Evolutionary conservation across 345 rosid genomes (phyloP).

Genomic region (Eucalyptus pauciflora): DNA sequence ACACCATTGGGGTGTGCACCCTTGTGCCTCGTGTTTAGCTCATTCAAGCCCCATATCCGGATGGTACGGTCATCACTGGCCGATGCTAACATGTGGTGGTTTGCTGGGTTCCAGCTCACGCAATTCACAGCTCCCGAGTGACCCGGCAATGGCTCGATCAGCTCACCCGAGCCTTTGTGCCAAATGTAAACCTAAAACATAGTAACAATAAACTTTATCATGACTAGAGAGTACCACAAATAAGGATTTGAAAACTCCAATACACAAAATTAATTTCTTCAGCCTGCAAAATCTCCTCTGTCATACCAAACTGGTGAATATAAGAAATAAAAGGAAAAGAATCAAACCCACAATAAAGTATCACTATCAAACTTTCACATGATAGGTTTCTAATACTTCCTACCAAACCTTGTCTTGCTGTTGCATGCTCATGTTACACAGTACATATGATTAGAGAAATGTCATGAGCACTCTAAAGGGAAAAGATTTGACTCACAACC

Average conservation of each 20-base stretch:
- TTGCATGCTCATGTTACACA: not conserved
- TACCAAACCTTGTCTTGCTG: not conserved
- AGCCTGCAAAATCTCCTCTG: not conserved
- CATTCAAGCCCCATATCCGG: constrained; percentile 51
- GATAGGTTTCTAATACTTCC: not conserved
- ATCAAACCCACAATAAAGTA: not conserved
- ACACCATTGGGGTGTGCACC: constrained; percentile 21
- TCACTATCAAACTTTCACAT: not conserved
- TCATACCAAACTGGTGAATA: not conserved
- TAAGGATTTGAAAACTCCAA: not conserved
- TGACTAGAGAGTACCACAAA: not conserved
- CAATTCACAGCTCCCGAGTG: constrained; percentile 58
- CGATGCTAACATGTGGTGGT: constrained; percentile 34
- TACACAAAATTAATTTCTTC: not conserved
- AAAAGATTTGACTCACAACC: not conserved
- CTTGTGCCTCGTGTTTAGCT: constrained; percentile 7
- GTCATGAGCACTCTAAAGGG: not conserved
- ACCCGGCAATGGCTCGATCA: constrained; percentile 37
- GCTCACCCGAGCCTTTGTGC: constrained; percentile 42
- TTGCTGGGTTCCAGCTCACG: constrained; percentile 36
- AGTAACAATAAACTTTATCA: not conserved
- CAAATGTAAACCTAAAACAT: constrained; percentile 50
- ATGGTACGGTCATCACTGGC: constrained; percentile 47
- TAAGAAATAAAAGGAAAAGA: not conserved
- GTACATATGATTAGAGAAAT: not conserved